Conservation (phyloP, 1,284 basidiomycete species). For the Earliella scabrosa region DNA sequence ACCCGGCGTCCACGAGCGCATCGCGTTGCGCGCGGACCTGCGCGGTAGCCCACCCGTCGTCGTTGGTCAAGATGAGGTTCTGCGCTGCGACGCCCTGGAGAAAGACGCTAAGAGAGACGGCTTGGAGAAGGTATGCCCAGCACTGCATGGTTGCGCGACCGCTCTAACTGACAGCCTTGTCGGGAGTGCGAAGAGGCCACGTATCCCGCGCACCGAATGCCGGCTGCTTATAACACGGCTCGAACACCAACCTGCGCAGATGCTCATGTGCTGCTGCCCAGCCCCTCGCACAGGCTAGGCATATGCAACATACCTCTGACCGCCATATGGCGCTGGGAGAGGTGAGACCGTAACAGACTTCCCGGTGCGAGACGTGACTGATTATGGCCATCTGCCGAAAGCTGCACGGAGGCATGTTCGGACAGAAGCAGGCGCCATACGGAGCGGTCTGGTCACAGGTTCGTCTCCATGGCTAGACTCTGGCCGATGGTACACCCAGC, state of each 20-base stretch:
- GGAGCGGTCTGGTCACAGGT: not conserved
- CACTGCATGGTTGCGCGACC: slow-evolving; percentile 5
- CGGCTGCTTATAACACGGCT: no score
- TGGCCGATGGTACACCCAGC: no score
- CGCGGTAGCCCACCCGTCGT: slow-evolving; percentile 57
- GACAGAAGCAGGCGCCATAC: not conserved
- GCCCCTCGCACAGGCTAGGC: no score
- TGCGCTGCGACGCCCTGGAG: slow-evolving; percentile 1
- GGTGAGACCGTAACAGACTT: no score
- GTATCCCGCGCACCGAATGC: not conserved
- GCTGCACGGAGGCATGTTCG: not conserved
- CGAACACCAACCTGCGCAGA: not conserved
- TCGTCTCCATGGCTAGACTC: no score
- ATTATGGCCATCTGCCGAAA: not conserved
- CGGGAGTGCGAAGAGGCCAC: not conserved
- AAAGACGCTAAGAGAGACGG: not conserved
- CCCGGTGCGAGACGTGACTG: not conserved
- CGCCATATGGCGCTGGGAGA: not conserved
- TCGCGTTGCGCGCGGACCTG: slow-evolving; percentile 50
- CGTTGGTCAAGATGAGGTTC: slow-evolving; percentile 45
- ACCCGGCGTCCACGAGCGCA: slow-evolving; percentile 44
- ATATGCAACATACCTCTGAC: not conserved
- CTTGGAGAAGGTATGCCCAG: slow-evolving; percentile 1
- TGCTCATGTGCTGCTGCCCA: not conserved
- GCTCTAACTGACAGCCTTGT: no score